These are phyloP conservation scores for Aegilops speltoides DNA, from an alignment of 176 grass and related monocot species.

Conservation along the genomic window DNA sequence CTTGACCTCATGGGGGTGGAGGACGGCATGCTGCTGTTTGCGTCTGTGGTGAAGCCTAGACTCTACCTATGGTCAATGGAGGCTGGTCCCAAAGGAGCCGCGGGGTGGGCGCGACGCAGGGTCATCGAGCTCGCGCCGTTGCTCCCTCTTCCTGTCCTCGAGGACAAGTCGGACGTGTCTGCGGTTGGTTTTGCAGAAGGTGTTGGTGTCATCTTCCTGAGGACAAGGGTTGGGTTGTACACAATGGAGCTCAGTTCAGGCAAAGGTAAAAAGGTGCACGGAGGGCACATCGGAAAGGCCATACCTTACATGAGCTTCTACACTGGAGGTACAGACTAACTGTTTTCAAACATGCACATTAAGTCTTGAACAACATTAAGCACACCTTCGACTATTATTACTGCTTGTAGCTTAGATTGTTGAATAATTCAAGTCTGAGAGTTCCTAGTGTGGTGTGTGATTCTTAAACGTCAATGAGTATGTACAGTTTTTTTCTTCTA, in stretches of 20 bases:
- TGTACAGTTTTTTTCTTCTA: neutral
- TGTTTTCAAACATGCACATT: neutral
- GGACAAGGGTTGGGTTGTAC: neutral
- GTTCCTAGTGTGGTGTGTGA: neutral
- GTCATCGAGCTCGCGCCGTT: neutral
- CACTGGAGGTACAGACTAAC: neutral
- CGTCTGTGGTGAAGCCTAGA: neutral
- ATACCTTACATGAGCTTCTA: conserved; percentile 4
- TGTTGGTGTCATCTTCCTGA: neutral
- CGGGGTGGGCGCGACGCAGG: neutral
- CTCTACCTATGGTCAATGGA: neutral
- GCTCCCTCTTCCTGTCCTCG: neutral
- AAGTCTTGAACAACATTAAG: neutral
- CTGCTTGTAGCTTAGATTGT: neutral
- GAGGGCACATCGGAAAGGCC: neutral
- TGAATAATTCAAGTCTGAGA: neutral
- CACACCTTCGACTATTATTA: neutral
- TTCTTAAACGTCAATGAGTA: neutral
- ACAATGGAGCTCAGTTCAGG: neutral
- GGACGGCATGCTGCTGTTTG: neutral
- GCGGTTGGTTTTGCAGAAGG: neutral
- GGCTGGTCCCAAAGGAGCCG: neutral
- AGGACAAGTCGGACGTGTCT: neutral
- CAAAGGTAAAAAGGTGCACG: neutral
- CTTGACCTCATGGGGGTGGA: neutral